Base-by-base conservation (phyloP, 2,329 filamentous ascomycete species). In the Xylaria sp. region DNA sequence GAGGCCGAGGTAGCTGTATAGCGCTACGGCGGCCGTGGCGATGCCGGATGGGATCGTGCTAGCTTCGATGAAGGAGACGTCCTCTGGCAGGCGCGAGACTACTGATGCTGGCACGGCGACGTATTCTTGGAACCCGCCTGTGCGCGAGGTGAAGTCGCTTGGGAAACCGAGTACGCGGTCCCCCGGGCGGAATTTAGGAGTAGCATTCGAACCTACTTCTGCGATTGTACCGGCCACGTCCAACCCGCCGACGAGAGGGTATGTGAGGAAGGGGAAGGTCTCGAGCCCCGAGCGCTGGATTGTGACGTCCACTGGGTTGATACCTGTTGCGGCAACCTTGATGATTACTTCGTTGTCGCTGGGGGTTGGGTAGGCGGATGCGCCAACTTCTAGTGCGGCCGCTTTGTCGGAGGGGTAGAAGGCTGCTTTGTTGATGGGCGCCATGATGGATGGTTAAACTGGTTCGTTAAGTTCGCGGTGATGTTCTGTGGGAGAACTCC, bases 271-370 rank as follows among this genome's bases (percentile, higher is more conserved):
- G 25, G 67, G 50, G 21, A 75, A 69, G 5, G 75, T 8, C 10
- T 47, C 37, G 5, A 69, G 51, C 40, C 73, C 76, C 1, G 70
- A 18, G 8, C 65, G 72, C 60, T 82, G 74, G 40, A 75, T 70
- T 18, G 69, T 68, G 47, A 71, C 74, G 64, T 81, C 79, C 13
- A 80, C 44, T 72, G 75, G 66, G 78, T 80, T 81, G 42, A 81
- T 71, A 5, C 77, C 79, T 4, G 77, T 62, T 8, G 77, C 76
- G 16, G 63, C 62, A 32, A 75, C 76, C 8, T 72, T 74, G 10
- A 82, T 70, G 25, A 81, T 47, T 10, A 81, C 55, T 37, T 79
- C 75, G 32, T 69, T 68, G 0, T 66, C 21, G 0, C 60, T 58
- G 13, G 60, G 63, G 1, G 54, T 57, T 35, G 72, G 69, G 57